phyloP scores from a whole-genome alignment of 495 filamentous ascomycete genomes.

The Aspergillus funiculosus region DNA sequence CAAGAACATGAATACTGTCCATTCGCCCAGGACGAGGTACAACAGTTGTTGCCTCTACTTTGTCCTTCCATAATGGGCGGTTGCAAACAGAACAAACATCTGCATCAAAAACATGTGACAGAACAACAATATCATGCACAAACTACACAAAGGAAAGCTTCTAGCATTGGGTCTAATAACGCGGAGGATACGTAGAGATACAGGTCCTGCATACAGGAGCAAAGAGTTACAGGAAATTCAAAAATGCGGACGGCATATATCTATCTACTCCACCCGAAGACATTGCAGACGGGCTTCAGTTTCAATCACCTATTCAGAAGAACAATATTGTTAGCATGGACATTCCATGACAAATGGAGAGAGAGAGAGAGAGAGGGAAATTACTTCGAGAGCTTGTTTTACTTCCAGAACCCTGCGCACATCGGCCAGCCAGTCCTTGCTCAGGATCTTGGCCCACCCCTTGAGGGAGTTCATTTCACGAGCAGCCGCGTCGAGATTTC shows the following conservation, averaged over 20 bases:
- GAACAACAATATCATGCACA: background rate
- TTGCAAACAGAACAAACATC: conserved; percentile 25
- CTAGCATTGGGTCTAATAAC: conserved; percentile 40
- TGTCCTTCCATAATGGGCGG: conserved; percentile 5
- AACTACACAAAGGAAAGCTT: conserved; percentile 32
- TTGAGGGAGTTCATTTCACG: conserved; percentile 88
- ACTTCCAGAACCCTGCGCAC: conserved; percentile 86
- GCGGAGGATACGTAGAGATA: conserved; percentile 42
- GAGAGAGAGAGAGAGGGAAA: conserved; percentile 25
- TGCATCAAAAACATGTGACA: background rate
- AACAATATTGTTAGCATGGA: conserved; percentile 22
- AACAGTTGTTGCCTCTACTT: conserved; percentile 1
- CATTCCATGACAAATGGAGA: background rate
- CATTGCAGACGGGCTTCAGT: conserved; percentile 47
- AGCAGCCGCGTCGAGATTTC: conserved; percentile 82
- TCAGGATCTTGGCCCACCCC: conserved; percentile 92
- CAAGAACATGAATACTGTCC: background rate
- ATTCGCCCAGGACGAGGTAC: too few relatives aligned
- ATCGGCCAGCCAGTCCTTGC: conserved; percentile 87
- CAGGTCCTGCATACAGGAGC: conserved; percentile 36
- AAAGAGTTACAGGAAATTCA: conserved; percentile 34
- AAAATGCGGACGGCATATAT: conserved; percentile 29
- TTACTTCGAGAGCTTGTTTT: conserved; percentile 89
- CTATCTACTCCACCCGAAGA: conserved; percentile 43
- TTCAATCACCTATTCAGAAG: conserved; percentile 39